Evolutionary conservation across 768 basidiomycete genomes (phyloP), one percentile per base, ranked within the genome.

Genomic region (Mycena latifolia): DNA sequence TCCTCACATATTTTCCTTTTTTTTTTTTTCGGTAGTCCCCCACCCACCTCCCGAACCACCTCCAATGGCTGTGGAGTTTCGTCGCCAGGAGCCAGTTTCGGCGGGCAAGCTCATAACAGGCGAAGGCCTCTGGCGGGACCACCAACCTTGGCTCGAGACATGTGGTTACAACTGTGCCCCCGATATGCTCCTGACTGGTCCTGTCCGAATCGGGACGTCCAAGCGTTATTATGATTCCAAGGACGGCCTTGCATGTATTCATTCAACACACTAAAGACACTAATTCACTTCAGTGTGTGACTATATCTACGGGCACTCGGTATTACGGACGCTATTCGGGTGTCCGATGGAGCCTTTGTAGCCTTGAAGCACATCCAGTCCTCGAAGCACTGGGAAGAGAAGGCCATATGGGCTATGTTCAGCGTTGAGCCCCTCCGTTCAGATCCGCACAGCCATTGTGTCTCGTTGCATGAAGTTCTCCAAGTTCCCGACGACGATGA

Each of bases 151-250:
- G 68, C 60, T 78, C 4, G 58, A 70, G 11, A 46, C 39, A 9
- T 54, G 69, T 25, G 77, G 79, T 14, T 78, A 75, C 52, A 56
- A 12, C 71, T 80, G 4, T 72, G 75, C 20, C 59, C 72, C 2
- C 72, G 78, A 1, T 80, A 78, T 57, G 55, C n/a, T 48, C 78
- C 69, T 11, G 70, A 66, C n/a, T 77, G 77, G 76, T 77, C 8
- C 76, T 76, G 4, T 79, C 33, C 33, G 77, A 77, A 22, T 66
- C 4, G 68, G 70, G 0, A 56, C 65, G 1, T 29, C 28, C 18
- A 52, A 31, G 51, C 2, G 14, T 33, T 7, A 3, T 8, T 14
- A 5, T 12, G 25, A 25, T 2, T 48, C 25, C 47, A 24, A 48
- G n/a, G 47, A 48, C 14, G 47, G 47, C 12, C 24, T 48, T 22